Base-by-base conservation (phyloP, 2,329 filamentous ascomycete species). In the Calonectria hongkongensis region DNA sequence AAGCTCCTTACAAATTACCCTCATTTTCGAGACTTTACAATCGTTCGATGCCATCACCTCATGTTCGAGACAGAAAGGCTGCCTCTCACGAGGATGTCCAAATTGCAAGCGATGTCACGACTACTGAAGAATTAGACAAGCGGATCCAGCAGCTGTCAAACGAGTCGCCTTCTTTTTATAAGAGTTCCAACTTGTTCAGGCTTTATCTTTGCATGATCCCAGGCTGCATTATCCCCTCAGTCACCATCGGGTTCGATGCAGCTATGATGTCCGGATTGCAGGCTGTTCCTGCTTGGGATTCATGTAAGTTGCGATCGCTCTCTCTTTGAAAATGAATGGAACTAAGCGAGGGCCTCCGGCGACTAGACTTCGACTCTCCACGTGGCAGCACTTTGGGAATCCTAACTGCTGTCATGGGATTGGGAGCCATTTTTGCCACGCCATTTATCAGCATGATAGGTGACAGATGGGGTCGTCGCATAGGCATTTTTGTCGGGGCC, bases 171-270 rank as follows among this genome's bases (percentile, higher is more conserved):
- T 51, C 75, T 0, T 77, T 77, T 25, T 74, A 72, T 6, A 39
- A 56, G 2, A 76, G 50, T 15, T 66, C 36, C 0, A 76, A 68
- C 1, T 28, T 77, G 2, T 13, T 77, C 1, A 39, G 27, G 0
- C 13, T 77, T 0, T 77, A 74, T 41, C 75, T 77, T 1, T 56
- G 71, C 41, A 77, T 76, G 0, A 63, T 77, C 2, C 67, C 72
- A 0, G 74, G 69, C 12, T 77, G 75, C 28, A 4, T 77, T 1
- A 70, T 71, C 1, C 73, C 75, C 0, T 73, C 75, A 0, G 27
- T 77, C 4, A 77, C 75, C 0, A n/a, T 77, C 0, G 87, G 87
- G 1, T 88, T 86, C 72, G 86, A 88, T 76, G 85, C 84, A 2
- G 85, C 84, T 4, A 86, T 88, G 83, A 86, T 76, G 69, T 74